Conservation (phyloP, 176 grass and related monocot species). For the Eragrostis nindensis region DNA sequence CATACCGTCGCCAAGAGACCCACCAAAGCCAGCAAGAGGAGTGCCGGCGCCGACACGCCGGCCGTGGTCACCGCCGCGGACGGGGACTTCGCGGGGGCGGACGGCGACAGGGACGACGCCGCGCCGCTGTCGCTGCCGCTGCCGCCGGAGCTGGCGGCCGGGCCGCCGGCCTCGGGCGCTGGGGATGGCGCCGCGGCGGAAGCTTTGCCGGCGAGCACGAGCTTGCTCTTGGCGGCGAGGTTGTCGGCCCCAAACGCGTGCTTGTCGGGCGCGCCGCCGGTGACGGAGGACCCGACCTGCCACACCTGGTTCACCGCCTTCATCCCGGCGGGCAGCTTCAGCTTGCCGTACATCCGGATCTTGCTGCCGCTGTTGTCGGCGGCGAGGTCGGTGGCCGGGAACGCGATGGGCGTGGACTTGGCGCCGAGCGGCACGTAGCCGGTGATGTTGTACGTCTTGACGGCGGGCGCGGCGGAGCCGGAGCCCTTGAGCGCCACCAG, state of each 20-base stretch:
- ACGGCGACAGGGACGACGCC: not conserved
- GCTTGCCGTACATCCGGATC: constrained; percentile 69
- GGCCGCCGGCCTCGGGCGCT: not conserved
- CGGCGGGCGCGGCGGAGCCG: not conserved
- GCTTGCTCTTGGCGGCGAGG: constrained; percentile 44
- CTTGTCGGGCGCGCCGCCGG: constrained; percentile 51
- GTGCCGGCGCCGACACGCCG: constrained; percentile 25
- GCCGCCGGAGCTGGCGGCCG: not conserved
- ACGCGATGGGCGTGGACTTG: constrained; percentile 36
- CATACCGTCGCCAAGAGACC: constrained; percentile 45
- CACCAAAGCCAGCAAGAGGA: constrained; percentile 21
- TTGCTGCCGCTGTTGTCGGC: constrained; percentile 43
- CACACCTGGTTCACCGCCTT: constrained; percentile 77
- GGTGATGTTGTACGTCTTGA: constrained; percentile 69
- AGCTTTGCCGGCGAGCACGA: constrained; percentile 49
- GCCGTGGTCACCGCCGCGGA: not conserved
- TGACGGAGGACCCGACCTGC: constrained; percentile 66
- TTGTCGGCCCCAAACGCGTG: constrained; percentile 56
- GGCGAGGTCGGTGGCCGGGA: constrained; percentile 55
- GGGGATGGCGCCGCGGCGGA: too few species aligned
- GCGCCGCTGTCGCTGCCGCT: constrained; percentile 24
- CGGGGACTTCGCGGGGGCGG: not conserved
- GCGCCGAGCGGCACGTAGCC: constrained; percentile 40
- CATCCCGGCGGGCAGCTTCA: constrained; percentile 53
- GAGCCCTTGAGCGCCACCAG: constrained; percentile 52